These are phyloP conservation scores for Beauveria varroae DNA, from an alignment of 2,329 filamentous ascomycete genomes.

Conservation along the genomic window DNA sequence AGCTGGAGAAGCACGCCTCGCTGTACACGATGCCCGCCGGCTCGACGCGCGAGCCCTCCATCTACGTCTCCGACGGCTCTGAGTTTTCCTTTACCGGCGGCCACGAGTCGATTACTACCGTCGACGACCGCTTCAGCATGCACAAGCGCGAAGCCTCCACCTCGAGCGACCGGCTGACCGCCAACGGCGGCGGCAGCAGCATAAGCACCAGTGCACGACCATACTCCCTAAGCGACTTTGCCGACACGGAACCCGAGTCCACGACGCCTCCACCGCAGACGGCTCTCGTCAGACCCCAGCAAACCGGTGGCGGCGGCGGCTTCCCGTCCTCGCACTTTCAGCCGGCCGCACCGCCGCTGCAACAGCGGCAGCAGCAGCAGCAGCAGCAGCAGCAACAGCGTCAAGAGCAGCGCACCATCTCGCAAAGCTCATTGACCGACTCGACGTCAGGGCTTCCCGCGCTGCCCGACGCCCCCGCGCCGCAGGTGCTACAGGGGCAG, in stretches of 20 bases:
- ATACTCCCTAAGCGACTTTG: slow-evolving; percentile 34
- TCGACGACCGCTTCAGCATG: slow-evolving; percentile 10
- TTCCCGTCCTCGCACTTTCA: slow-evolving; percentile 13
- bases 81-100: slow-evolving; percentile 35
- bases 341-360: slow-evolving; percentile 14
- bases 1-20: slow-evolving; percentile 55
- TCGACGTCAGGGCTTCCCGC: slow-evolving; percentile 23
- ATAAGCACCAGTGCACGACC: slow-evolving; percentile 17
- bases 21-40: slow-evolving; percentile 37
- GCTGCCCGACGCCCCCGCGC: slow-evolving; percentile 38
- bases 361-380: slow-evolving; percentile 12
- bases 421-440: slow-evolving; percentile 12
- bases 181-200: slow-evolving; percentile 8
- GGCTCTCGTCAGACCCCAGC: slow-evolving; percentile 17
- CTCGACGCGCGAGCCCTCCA: slow-evolving; percentile 44
- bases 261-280: slow-evolving; percentile 24
- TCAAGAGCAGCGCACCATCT: slow-evolving; percentile 14
- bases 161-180: slow-evolving; percentile 11
- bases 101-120: slow-evolving; percentile 13
- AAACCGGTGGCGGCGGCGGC: slow-evolving; percentile 7
- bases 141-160: slow-evolving; percentile 10
- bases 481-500: slow-evolving; percentile 46
- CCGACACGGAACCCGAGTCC: slow-evolving; percentile 32
- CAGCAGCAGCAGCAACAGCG: slow-evolving; percentile 15
- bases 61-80: slow-evolving; percentile 54